Conservation (phyloP, 2,329 filamentous ascomycete genomes). For the Diplodia scrobiculata region DNA sequence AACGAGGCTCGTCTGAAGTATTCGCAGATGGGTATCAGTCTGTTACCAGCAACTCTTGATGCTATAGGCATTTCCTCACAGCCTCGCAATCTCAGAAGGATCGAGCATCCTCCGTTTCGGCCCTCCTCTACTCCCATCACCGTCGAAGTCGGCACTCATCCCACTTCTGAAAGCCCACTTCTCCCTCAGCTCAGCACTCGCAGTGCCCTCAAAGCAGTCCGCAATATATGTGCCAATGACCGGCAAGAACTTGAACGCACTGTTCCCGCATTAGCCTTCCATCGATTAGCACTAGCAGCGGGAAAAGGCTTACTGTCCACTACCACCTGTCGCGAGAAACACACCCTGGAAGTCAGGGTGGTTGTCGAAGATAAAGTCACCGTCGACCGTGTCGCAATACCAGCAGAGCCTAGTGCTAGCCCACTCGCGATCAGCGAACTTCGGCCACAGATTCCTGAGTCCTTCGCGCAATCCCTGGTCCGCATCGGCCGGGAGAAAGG, state of each 20-base stretch:
- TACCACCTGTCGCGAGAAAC: conserved; percentile 65
- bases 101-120: conserved; percentile 30
- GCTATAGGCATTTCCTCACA: not conserved
- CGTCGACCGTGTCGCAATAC: conserved; percentile 73
- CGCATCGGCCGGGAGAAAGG: conserved; percentile 22
- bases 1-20: not conserved
- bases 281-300: not conserved
- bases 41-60: too few relatives aligned
- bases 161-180: conserved; percentile 31
- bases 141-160: conserved; percentile 26
- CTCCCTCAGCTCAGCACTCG: conserved; percentile 23
- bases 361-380: conserved; percentile 70
- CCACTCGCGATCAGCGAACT: conserved; percentile 62
- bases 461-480: conserved; percentile 27
- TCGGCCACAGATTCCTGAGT: conserved; percentile 28
- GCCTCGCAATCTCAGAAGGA: conserved; percentile 23
- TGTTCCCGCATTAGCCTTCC: conserved; percentile 5
- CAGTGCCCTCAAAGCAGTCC: conserved; percentile 20
- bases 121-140: conserved; percentile 32
- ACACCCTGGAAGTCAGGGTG: conserved; percentile 63
- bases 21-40: too few relatives aligned
- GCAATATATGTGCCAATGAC: conserved; percentile 32
- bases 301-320: conserved; percentile 53
- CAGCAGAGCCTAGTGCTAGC: conserved; percentile 67
- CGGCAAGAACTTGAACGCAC: conserved; percentile 36